phyloP scores from a whole-genome alignment of 768 basidiomycete species.

The Phaffia australis region DNA sequence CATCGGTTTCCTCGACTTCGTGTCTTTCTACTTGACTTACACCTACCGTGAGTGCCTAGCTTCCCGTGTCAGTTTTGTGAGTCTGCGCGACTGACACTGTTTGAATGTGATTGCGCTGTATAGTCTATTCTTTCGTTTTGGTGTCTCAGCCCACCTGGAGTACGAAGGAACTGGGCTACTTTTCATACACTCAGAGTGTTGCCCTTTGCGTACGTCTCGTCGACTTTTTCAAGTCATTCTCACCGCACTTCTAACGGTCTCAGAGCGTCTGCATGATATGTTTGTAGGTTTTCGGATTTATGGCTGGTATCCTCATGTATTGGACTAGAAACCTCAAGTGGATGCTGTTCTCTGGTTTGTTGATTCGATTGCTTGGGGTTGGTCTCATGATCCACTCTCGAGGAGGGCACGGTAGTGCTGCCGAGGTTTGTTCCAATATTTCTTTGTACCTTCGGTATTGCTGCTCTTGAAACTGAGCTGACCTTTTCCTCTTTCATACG shows the following conservation, averaged over 20 bases:
- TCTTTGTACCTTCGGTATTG: neutral
- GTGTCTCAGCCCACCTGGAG: slow-evolving; percentile 43
- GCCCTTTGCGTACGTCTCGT: slow-evolving; percentile 29
- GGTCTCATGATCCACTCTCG: slow-evolving; percentile 61
- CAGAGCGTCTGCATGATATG: neutral
- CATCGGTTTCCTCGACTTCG: slow-evolving; percentile 48
- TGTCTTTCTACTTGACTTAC: slow-evolving; percentile 49
- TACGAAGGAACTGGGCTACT: slow-evolving; percentile 52
- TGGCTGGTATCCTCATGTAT: slow-evolving; percentile 51
- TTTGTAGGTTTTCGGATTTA: slow-evolving; percentile 54
- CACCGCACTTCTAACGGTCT: slow-evolving; percentile 9
- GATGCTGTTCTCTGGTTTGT: slow-evolving; percentile 51
- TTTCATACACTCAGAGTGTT: slow-evolving; percentile 51
- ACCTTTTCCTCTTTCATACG: no score
- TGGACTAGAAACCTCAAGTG: slow-evolving; percentile 30
- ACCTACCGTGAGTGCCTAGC: slow-evolving; percentile 49
- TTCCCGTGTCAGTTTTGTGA: slow-evolving; percentile 48
- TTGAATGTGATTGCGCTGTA: slow-evolving; percentile 3
- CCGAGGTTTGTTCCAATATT: slow-evolving; percentile 7
- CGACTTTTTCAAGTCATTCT: slow-evolving; percentile 5
- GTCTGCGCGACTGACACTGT: slow-evolving; percentile 37
- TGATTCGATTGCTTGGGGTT: slow-evolving; percentile 52
- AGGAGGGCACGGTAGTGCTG: slow-evolving; percentile 44
- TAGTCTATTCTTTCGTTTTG: slow-evolving; percentile 32
- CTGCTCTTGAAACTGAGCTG: neutral